Evolutionary conservation across 352 stramenopile species (phyloP).

Genomic region (Phytophthora colocasiae): DNA sequence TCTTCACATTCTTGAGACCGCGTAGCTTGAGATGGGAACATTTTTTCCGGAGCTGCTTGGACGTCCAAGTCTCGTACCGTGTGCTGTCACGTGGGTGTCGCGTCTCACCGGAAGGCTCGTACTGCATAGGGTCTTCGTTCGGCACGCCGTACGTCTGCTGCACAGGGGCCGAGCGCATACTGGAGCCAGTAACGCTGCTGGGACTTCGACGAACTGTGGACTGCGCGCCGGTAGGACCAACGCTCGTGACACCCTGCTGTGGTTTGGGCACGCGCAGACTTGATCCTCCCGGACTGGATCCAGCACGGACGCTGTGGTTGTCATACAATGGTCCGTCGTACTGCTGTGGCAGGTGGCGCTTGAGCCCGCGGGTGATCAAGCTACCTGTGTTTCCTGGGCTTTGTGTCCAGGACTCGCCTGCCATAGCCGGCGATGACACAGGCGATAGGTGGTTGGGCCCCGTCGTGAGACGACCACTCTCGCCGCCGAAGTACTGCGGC

Average conservation of each 20-base stretch:
- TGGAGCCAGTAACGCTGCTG: constrained; percentile 19
- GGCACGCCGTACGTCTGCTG: constrained; percentile 29
- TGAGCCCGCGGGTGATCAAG: constrained; percentile 35
- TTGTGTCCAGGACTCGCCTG: constrained; percentile 25
- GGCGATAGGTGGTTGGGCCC: constrained; percentile 30
- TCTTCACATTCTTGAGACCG: constrained; percentile 87
- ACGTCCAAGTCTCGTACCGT: constrained; percentile 84
- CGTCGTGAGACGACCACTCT: constrained; percentile 29
- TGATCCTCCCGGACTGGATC: background rate
- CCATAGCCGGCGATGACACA: constrained; percentile 43
- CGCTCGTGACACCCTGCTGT: constrained; percentile 2
- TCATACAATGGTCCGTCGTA: constrained; percentile 34
- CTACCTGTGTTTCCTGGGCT: constrained; percentile 6
- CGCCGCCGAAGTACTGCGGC: constrained; percentile 24
- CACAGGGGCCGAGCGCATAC: constrained; percentile 6
- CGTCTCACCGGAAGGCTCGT: constrained; percentile 50
- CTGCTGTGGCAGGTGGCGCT: constrained; percentile 46
- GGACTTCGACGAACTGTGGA: constrained; percentile 23
- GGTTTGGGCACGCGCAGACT: constrained; percentile 3
- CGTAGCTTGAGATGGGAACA: constrained; percentile 83
- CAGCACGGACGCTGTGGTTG: constrained; percentile 1
- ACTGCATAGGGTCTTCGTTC: constrained; percentile 50
- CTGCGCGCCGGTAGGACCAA: constrained; percentile 2
- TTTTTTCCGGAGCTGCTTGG: constrained; percentile 84
- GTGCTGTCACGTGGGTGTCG: constrained; percentile 65